Evolutionary conservation across 2,329 filamentous ascomycete genomes (phyloP), one percentile per base, ranked within the genome.

Genomic region (Aspergillus bombycis): DNA sequence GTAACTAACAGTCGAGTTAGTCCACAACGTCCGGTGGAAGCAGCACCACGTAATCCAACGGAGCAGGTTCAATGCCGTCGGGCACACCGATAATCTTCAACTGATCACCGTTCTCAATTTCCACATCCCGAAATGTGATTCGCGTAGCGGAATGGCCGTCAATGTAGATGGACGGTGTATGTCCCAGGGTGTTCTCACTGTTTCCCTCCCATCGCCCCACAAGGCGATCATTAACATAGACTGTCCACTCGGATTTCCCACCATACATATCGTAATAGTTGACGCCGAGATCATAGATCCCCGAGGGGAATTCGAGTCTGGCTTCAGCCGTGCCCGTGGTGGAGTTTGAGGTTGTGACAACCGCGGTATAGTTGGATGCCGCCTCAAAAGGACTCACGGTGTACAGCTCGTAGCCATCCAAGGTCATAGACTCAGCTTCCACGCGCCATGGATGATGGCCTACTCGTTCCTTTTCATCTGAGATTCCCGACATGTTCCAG

Each of bases 111-210:
- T 80, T 81, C 45, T 73, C 69, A 8, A 89, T 76, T 19, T 79
- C 70, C 0, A 90, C 78, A 0, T 74, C 76, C 12, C 74, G 73
- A 65, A 90, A 91, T 0, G 85, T 89, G 45, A 89, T 81, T 5
- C 89, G 79, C 6, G 84, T 86, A 4, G 88, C 89, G 1, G 88
- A 87, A 71, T 90, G 87, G 0, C 87, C 88, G 69, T 92, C 89
- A 2, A 91, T 74, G 63, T 86, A 86, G 5, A 81, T 79, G 3
- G 85, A 86, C 0, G 84, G 82, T 28, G 83, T 84, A 68, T 89
- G 85, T 0, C 88, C 88, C 0, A 91, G 77, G 30, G 72, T 81
- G 50, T 87, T 80, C 71, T 90, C 87, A n/a, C 82, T 77, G 65
- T 91, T 80, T 0, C 88, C 88, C 28, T 78, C 74, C 89, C 89